Evolutionary conservation across 192 early-diverging fungal species (phyloP).

Genomic region (Jimgerdemannia lactiflua): DNA sequence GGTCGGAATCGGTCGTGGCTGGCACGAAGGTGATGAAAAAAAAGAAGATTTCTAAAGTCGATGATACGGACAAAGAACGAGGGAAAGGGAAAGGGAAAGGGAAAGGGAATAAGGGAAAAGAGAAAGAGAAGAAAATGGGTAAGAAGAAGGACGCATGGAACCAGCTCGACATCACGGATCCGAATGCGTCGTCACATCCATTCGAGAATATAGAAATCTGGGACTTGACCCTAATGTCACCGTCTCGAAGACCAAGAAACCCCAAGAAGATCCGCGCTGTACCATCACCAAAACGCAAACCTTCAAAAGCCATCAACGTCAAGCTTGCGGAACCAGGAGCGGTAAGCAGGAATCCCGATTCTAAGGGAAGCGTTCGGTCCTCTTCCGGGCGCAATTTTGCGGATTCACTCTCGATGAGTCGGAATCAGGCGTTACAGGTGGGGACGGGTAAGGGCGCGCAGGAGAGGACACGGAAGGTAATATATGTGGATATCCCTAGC

Average conservation of each 20-base stretch:
- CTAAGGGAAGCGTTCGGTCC: not conserved
- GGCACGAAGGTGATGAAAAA: not conserved
- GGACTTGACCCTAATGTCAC: no score
- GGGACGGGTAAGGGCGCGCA: not conserved
- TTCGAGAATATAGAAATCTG: no score
- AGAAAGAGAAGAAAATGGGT: not conserved
- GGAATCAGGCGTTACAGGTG: not conserved
- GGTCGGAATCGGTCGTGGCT: not conserved
- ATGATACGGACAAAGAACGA: not conserved
- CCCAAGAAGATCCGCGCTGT: no score
- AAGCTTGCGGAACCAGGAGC: no score
- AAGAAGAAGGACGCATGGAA: not conserved
- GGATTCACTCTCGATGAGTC: not conserved
- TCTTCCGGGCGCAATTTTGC: not conserved
- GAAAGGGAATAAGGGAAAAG: not conserved
- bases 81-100: constrained; percentile 5
- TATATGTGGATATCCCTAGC: not conserved
- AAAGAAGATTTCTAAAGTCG: not conserved
- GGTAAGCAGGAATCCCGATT: no score
- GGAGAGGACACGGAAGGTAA: not conserved
- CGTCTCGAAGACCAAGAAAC: no score
- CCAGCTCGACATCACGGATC: no score
- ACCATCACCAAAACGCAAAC: no score
- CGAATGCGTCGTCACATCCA: no score
- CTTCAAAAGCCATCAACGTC: no score